Evolutionary conservation across 148 eudicot species (phyloP).

Genomic region (Dysphania ambrosioides): DNA sequence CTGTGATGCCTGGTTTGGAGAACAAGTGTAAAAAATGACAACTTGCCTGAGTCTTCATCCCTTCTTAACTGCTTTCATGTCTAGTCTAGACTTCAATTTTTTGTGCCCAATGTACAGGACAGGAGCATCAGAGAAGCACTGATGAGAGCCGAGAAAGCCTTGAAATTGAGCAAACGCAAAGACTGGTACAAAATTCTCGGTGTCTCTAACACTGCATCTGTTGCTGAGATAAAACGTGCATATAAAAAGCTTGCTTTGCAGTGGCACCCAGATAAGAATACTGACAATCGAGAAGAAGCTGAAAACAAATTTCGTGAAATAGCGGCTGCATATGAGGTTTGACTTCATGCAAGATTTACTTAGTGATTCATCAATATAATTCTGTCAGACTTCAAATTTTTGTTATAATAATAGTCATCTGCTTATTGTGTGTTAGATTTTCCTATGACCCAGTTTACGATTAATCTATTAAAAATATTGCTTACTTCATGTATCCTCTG

Average conservation of each 20-base stretch:
- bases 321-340: conserved; percentile 96
- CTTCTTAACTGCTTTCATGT: not conserved
- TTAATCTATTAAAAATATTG: not conserved
- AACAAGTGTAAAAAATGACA: not conserved
- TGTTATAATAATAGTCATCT: not conserved
- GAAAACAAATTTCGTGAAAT: conserved; percentile 83
- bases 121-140: conserved; percentile 63
- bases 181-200: conserved; percentile 97
- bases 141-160: conserved; percentile 74
- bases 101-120: conserved; percentile 46
- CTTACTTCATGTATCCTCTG: not conserved
- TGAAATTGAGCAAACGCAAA: conserved; percentile 92
- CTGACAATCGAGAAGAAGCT: conserved; percentile 89
- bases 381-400: not conserved
- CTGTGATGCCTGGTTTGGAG: not conserved
- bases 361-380: too few species aligned
- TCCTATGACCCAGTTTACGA: not conserved
- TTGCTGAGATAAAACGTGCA: conserved; percentile 75
- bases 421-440: not conserved
- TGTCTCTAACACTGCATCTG: conserved; percentile 64
- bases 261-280: conserved; percentile 98
- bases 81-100: not conserved
- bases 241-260: conserved; percentile 90
- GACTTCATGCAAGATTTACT: not conserved
- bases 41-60: not conserved